phyloP scores from a whole-genome alignment of 2,329 filamentous ascomycete genomes.

The Nothophoma quercina region DNA sequence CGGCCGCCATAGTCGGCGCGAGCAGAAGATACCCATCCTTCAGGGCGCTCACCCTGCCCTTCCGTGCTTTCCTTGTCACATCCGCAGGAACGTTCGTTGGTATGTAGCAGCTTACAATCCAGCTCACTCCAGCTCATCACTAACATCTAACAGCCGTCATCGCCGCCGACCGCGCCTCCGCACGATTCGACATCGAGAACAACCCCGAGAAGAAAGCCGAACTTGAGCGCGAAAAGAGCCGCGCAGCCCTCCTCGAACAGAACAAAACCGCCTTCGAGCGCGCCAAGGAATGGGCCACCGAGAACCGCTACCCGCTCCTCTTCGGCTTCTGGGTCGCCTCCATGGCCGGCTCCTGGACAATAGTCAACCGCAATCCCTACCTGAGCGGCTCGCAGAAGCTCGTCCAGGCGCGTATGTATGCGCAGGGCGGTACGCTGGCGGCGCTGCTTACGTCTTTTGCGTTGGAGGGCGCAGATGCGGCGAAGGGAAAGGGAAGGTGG shows the following conservation, averaged over 20 bases:
- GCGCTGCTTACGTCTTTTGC: conserved; percentile 83
- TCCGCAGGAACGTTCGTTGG: conserved; percentile 83
- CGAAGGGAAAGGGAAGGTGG: conserved; percentile 78
- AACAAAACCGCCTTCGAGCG: conserved; percentile 67
- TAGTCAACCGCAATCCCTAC: conserved; percentile 80
- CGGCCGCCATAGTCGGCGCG: conserved; percentile 72
- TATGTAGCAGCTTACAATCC: conserved; percentile 29
- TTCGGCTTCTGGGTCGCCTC: conserved; percentile 81
- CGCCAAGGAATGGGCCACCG: conserved; percentile 74
- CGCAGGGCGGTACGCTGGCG: conserved; percentile 85
- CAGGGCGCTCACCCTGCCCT: conserved; percentile 82
- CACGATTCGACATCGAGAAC: conserved; percentile 72
- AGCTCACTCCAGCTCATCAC: neutral
- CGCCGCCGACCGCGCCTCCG: conserved; percentile 77
- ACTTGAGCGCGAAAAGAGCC: conserved; percentile 38
- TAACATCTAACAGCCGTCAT: conserved; percentile 67
- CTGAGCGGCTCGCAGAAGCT: conserved; percentile 82
- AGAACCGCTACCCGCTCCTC: conserved; percentile 88
- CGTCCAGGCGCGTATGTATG: conserved; percentile 93
- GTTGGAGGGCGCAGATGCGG: conserved; percentile 82
- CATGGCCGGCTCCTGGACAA: conserved; percentile 75
- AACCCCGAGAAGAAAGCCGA: conserved; percentile 62
- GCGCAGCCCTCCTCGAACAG: conserved; percentile 54
- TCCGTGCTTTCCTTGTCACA: conserved; percentile 88
- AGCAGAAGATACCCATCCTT: conserved; percentile 78